Evolutionary conservation across 495 filamentous ascomycete genomes (phyloP).

Genomic region (Annulohypoxylon maeteangense): DNA sequence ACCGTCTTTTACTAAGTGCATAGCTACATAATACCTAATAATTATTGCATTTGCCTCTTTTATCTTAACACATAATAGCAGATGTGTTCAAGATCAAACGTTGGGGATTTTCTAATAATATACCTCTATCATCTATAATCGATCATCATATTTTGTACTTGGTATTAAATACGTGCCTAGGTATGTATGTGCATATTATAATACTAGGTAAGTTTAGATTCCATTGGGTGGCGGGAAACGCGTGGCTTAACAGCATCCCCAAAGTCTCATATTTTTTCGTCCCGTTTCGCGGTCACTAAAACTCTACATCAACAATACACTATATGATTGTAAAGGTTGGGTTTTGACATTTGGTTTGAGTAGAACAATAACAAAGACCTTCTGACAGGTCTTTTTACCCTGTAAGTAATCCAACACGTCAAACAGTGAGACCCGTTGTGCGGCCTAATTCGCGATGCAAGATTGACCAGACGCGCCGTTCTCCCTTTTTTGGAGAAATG

Average conservation of each 20-base stretch:
- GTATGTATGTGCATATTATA: neutral
- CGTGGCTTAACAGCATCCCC: conserved; percentile 32
- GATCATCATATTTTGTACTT: neutral
- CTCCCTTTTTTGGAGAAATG: conserved; percentile 2
- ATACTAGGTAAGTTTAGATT: neutral
- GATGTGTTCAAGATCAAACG: neutral
- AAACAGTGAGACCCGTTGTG: conserved; percentile 28
- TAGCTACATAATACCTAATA: too few species aligned
- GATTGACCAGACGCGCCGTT: conserved; percentile 30
- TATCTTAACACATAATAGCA: neutral
- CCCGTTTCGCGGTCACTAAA: neutral
- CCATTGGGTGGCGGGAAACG: conserved; percentile 36
- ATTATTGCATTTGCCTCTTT: neutral
- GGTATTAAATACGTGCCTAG: neutral
- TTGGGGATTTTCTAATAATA: neutral
- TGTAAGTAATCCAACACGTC: conserved; percentile 43
- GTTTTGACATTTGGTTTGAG: conserved; percentile 25
- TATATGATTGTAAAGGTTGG: conserved; percentile 29
- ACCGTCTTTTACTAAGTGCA: too few species aligned
- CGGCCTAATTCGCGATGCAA: conserved; percentile 39
- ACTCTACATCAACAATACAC: conserved; percentile 7
- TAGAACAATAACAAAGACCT: conserved; percentile 33
- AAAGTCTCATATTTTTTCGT: conserved; percentile 12
- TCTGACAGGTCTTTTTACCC: conserved; percentile 26
- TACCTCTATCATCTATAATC: neutral